phyloP scores from a whole-genome alignment of 345 rosid genomes.

The Syzygium oleosum region DNA sequence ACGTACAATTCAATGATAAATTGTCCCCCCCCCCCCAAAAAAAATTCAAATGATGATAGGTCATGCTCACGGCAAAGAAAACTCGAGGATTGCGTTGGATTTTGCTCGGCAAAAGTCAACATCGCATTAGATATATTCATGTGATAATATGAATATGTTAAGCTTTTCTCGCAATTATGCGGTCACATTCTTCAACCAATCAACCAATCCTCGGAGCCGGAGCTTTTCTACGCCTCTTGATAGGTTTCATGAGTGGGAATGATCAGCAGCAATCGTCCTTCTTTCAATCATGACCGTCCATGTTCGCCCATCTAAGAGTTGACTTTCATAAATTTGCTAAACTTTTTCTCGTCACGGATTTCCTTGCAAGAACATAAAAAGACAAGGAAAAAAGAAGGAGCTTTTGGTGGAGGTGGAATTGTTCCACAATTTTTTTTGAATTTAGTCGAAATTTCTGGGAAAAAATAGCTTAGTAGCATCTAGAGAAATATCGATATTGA shows the following conservation, averaged over 20 bases:
- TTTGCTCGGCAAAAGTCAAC: not conserved
- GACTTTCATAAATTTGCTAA: not conserved
- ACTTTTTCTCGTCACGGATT: not conserved
- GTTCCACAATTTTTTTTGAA: not conserved
- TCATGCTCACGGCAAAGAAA: not conserved
- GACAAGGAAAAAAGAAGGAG: not conserved
- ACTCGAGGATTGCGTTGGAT: not conserved
- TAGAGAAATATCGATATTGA: not conserved
- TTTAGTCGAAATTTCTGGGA: not conserved
- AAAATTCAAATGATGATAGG: not conserved
- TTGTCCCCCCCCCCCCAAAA: not conserved
- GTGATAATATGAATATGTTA: not conserved
- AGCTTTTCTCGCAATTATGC: not conserved
- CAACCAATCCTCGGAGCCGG: not conserved
- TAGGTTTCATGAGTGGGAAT: not conserved
- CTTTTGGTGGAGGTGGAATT: not conserved
- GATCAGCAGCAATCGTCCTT: not conserved
- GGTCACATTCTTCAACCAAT: not conserved
- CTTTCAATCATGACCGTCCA: not conserved
- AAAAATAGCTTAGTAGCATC: not conserved
- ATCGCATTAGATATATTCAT: not conserved
- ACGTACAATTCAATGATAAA: not conserved
- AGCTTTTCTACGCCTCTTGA: not conserved
- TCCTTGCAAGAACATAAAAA: not conserved
- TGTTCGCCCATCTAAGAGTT: not conserved